Conservation (phyloP, 1,139 yeast genomes). For the Lodderomyces metapsilosis region DNA sequence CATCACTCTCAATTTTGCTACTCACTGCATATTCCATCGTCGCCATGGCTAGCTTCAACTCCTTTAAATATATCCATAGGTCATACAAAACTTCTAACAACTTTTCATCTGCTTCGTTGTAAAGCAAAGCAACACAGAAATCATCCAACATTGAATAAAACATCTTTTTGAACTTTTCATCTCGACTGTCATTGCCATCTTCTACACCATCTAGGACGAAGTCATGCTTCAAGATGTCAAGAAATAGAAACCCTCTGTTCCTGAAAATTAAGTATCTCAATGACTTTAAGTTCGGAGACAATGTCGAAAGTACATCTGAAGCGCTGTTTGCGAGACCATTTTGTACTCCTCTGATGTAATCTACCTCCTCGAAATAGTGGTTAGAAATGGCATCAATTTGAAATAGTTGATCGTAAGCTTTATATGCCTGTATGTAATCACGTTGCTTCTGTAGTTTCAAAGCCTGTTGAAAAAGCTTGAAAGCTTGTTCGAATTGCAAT, state of each 20-base stretch:
- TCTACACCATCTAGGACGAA: neutral
- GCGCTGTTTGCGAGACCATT: slow-evolving; percentile 32
- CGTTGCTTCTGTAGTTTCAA: slow-evolving; percentile 55
- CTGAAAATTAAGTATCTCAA: slow-evolving; percentile 76
- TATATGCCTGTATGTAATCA: slow-evolving; percentile 49
- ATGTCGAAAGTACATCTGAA: slow-evolving; percentile 42
- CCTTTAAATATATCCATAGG: slow-evolving; percentile 48
- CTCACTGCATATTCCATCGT: slow-evolving; percentile 63
- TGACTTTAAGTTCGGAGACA: slow-evolving; percentile 71
- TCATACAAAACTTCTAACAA: slow-evolving; percentile 49
- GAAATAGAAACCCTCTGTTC: slow-evolving; percentile 74
- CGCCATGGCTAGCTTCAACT: slow-evolving; percentile 54
- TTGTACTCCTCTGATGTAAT: slow-evolving; percentile 39
- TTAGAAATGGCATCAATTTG: slow-evolving; percentile 62
- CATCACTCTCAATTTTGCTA: slow-evolving; percentile 46
- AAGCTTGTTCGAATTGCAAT: slow-evolving; percentile 83
- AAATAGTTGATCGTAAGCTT: slow-evolving; percentile 61
- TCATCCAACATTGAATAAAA: slow-evolving; percentile 55
- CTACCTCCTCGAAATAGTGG: slow-evolving; percentile 45
- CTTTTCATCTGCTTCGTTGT: slow-evolving; percentile 62
- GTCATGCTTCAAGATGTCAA: slow-evolving; percentile 39
- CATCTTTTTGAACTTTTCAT: slow-evolving; percentile 20
- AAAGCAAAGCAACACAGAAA: slow-evolving; percentile 52
- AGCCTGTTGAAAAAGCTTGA: slow-evolving; percentile 71
- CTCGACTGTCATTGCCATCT: slow-evolving; percentile 6